phyloP scores from a whole-genome alignment of 805 yeast species.

The Monosporozyma solicola region DNA sequence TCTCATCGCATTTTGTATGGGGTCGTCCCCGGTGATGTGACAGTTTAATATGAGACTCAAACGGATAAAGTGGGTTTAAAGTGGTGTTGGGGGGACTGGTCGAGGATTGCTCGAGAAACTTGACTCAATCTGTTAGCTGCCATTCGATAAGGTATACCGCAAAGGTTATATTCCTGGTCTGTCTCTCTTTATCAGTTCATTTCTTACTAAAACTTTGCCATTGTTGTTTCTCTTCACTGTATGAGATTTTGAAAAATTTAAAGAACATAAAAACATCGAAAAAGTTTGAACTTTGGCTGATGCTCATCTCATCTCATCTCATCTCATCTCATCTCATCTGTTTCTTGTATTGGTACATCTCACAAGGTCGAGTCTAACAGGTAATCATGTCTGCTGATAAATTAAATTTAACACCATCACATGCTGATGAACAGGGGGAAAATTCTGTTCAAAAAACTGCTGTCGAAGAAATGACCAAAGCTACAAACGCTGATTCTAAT shows the following conservation, averaged over 20 bases:
- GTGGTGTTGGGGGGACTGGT: too few species aligned
- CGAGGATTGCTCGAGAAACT: neutral
- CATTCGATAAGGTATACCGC: neutral
- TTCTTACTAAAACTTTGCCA: neutral
- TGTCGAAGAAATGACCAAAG: slow-evolving; percentile 29
- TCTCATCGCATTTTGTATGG: neutral
- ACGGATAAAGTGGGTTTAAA: too few species aligned
- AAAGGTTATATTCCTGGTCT: neutral
- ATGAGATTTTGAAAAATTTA: neutral
- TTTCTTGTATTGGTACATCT: too few species aligned
- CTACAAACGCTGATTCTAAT: slow-evolving; percentile 23
- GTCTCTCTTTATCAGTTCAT: too few species aligned
- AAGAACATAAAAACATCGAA: neutral
- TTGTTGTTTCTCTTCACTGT: neutral
- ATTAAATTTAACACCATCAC: slow-evolving; percentile 17
- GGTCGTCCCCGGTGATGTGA: neutral
- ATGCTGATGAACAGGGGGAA: slow-evolving; percentile 32
- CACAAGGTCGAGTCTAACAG: neutral
- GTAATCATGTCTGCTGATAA: neutral
- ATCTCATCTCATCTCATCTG: neutral
- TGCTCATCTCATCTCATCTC: slow-evolving; percentile 1
- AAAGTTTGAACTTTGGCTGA: neutral
- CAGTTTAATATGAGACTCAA: neutral
- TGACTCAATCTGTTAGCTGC: neutral
- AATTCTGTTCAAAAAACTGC: slow-evolving; percentile 36